A percentile compares a stretch with the other conserved stretches of the same genome.
Conservation (phyloP, 805 yeast species). For the Starmerella apicola region DNA sequence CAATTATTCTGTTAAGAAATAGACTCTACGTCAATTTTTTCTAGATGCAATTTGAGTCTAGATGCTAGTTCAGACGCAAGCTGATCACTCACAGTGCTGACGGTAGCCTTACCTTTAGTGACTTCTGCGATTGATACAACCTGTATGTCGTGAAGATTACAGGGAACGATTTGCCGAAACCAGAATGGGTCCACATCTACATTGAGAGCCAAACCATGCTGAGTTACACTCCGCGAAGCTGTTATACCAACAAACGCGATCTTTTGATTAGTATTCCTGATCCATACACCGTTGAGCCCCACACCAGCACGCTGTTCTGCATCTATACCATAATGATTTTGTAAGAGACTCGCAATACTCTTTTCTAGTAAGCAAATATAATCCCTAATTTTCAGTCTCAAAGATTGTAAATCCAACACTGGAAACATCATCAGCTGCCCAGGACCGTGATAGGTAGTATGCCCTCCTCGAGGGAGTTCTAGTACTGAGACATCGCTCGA, state of each 20-base stretch:
- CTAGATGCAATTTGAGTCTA: constrained; percentile 1
- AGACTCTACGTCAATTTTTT: too few relatives aligned
- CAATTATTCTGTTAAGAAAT: too few relatives aligned
- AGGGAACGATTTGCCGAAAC: constrained; percentile 63
- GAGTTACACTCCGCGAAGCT: constrained; percentile 68
- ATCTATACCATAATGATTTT: constrained; percentile 29
- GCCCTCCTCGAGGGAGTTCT: constrained; percentile 89
- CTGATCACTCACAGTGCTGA: constrained; percentile 32
- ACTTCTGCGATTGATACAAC: constrained; percentile 30
- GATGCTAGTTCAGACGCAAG: constrained; percentile 30
- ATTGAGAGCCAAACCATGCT: constrained; percentile 83
- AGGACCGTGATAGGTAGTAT: constrained; percentile 91
- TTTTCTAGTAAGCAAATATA: constrained; percentile 52
- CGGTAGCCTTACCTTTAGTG: constrained; percentile 12
- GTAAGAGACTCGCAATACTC: constrained; percentile 40
- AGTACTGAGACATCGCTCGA: constrained; percentile 39
- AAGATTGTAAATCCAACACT: constrained; percentile 54
- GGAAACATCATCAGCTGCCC: constrained; percentile 88
- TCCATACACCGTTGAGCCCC: constrained; percentile 84
- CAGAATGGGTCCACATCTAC: constrained; percentile 58
- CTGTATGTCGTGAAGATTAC: constrained; percentile 68
- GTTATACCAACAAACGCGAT: constrained; percentile 86
- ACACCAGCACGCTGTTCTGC: constrained; percentile 38
- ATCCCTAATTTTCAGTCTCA: constrained; percentile 49
- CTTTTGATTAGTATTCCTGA: constrained; percentile 38